phyloP scores from a whole-genome alignment of 805 yeast species.

The Metschnikowia cerradonensis region DNA sequence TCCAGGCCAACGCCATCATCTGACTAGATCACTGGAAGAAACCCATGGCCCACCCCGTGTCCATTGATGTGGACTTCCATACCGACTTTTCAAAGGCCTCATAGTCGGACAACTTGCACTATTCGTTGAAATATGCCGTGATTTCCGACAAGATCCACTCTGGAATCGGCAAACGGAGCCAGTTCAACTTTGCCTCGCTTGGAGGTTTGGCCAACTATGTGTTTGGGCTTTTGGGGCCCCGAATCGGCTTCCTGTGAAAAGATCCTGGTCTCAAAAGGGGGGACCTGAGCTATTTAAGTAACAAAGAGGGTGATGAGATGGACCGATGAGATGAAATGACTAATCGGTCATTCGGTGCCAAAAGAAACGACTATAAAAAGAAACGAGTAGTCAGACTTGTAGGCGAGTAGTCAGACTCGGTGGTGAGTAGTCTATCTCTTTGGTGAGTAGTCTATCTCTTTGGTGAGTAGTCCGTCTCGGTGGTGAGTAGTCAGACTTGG shows the following conservation, averaged over 20 bases:
- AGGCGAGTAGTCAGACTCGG: too few relatives aligned
- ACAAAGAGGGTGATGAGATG: too few relatives aligned
- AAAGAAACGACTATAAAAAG: too few relatives aligned
- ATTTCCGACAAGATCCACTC: conserved; percentile 62
- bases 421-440: too few relatives aligned
- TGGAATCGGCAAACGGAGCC: conserved; percentile 42
- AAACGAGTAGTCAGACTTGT: too few relatives aligned
- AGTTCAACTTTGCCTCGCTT: conserved; percentile 39
- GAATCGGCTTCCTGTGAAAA: conserved; percentile 45
- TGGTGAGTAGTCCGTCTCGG: too few relatives aligned
- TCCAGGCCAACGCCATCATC: conserved; percentile 58
- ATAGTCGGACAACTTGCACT: conserved; percentile 71
- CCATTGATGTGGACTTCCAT: conserved; percentile 52
- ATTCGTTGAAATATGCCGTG: conserved; percentile 86
- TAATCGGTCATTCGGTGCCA: too few relatives aligned
- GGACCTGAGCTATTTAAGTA: too few relatives aligned
- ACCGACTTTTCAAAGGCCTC: conserved; percentile 76
- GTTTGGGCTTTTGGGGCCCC: conserved; percentile 36
- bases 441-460: too few relatives aligned
- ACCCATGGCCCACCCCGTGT: conserved; percentile 61
- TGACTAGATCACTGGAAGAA: conserved; percentile 77
- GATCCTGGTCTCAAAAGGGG: conserved; percentile 24
- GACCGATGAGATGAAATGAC: too few relatives aligned
- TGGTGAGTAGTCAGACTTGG: too few relatives aligned
- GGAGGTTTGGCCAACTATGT: conserved; percentile 48